phyloP scores from a whole-genome alignment of 192 early-diverging fungal genomes.

The Entomortierella lignicola region DNA sequence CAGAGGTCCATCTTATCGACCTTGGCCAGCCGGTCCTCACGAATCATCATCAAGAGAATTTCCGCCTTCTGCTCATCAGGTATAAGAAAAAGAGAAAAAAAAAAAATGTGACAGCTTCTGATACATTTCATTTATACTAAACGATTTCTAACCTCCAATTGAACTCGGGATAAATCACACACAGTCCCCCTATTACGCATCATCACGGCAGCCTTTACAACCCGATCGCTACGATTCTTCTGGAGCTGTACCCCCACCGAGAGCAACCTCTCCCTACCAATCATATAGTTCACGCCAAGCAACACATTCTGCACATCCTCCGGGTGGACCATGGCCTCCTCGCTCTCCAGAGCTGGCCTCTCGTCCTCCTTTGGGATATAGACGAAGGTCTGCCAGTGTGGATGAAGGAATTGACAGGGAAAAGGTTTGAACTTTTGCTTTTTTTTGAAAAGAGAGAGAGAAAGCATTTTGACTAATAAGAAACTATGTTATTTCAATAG shows the following conservation, averaged over 20 bases:
- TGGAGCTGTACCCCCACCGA: constrained; percentile 1
- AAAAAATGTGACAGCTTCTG: neutral
- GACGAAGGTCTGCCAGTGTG: constrained; percentile 35
- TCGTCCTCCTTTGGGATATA: constrained; percentile 17
- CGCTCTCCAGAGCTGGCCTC: constrained; percentile 33
- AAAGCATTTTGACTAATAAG: too few relatives aligned
- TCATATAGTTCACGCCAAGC: constrained; percentile 10
- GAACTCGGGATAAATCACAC: neutral
- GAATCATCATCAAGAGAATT: constrained; percentile 26
- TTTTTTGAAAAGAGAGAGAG: too few relatives aligned
- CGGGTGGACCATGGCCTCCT: constrained; percentile 18
- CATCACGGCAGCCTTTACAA: constrained; percentile 11
- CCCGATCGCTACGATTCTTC: constrained; percentile 28
- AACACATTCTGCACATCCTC: constrained; percentile 5
- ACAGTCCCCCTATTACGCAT: constrained; percentile 17
- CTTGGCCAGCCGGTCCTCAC: constrained; percentile 24
- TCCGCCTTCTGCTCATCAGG: constrained; percentile 30
- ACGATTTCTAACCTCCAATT: too few relatives aligned
- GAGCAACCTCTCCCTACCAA: constrained; percentile 24
- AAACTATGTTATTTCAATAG: neutral
- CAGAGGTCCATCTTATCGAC: constrained; percentile 10
- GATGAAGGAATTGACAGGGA: constrained; percentile 46
- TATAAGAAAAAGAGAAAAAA: neutral
- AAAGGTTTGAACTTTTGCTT: constrained; percentile 30
- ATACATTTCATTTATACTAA: too few relatives aligned